Evolutionary conservation across 352 stramenopile species (phyloP), one percentile per base, ranked within the genome.

Genomic region (Pythium coloratum): DNA sequence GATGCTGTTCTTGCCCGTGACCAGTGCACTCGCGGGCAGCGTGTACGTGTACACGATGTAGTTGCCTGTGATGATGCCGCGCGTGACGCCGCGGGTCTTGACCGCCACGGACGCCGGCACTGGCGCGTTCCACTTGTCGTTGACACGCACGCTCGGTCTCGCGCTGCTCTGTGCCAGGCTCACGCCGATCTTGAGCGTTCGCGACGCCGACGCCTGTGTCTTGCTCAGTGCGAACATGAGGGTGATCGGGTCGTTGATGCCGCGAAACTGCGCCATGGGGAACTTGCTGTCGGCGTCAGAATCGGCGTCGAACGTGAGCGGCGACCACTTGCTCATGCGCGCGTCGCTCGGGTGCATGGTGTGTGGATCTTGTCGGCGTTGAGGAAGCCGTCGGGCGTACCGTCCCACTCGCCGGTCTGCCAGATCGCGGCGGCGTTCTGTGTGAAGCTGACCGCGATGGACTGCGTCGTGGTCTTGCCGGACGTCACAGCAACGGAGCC

Each of bases 341-440:
- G 47, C 55, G 56, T 86, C 75, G 30, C 75, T 80, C 33, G 75
- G 75, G 59, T 86, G 77, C 77, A 86, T 83, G 20, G 20, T 32
- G 20, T 32, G 59, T 78, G 72, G 64, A 87, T 84, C 71, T 82
- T 87, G 69, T 82, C 36, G 40, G 40, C 40, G 40, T 49, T 49
- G 3, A 49, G 32, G 62, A 88, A 84, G 12, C 77, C 77, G 26
- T 76, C 64, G 18, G 80, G 77, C 0, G 77, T 84, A 28, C 80
- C 80, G 38, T 88, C 80, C 77, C 77, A 88, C 51, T 63, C 56
- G 9, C 80, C 80, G 30, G 86, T 86, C 49, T 69, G 71, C 80
- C 80, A 88, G 60, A 86, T 61, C 12, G 77, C 69, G 7, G 64
- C 53, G 4, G 59, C 40, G 14, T 66, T 71, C 7, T 67, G 30